Conservation (phyloP, 352 stramenopile species). For the Globisporangium alternatum region DNA sequence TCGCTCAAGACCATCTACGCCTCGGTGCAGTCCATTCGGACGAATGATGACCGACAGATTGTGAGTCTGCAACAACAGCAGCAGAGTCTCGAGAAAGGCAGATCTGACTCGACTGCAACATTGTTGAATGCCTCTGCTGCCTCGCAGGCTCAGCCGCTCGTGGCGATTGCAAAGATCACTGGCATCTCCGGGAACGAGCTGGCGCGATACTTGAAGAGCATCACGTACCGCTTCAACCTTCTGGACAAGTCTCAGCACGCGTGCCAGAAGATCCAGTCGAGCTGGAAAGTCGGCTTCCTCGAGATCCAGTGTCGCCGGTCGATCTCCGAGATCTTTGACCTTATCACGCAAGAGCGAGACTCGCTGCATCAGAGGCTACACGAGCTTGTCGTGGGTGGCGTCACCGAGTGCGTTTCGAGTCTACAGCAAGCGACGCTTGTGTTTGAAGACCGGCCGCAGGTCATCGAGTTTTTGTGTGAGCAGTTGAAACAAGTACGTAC, state of each 20-base stretch:
- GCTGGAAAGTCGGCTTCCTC: conserved; percentile 70
- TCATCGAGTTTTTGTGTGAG: conserved; percentile 70
- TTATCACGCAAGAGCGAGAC: conserved; percentile 49
- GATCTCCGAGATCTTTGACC: conserved; percentile 57
- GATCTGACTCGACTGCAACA: neutral
- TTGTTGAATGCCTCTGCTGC: neutral
- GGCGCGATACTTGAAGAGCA: conserved; percentile 39
- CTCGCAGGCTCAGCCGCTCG: neutral
- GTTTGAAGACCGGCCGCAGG: conserved; percentile 64
- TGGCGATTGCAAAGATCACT: conserved; percentile 29
- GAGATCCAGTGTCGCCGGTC: conserved; percentile 68
- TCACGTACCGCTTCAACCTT: conserved; percentile 30
- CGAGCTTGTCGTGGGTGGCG: conserved; percentile 30
- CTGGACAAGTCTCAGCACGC: conserved; percentile 56
- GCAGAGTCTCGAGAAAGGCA: neutral
- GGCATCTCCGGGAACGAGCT: conserved; percentile 37
- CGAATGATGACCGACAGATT: neutral
- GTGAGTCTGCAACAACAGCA: neutral
- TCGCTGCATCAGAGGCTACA: conserved; percentile 37
- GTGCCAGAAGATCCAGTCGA: conserved; percentile 62
- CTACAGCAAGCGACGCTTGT: conserved; percentile 48
- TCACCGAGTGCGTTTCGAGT: conserved; percentile 33
- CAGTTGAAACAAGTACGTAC: conserved; percentile 59
- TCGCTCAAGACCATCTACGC: conserved; percentile 46
- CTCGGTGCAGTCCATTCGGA: conserved; percentile 36